Evolutionary conservation across 192 early-diverging fungal genomes (phyloP), one percentile per base, ranked within the genome.

Genomic region (Backusella parvicylindrica): DNA sequence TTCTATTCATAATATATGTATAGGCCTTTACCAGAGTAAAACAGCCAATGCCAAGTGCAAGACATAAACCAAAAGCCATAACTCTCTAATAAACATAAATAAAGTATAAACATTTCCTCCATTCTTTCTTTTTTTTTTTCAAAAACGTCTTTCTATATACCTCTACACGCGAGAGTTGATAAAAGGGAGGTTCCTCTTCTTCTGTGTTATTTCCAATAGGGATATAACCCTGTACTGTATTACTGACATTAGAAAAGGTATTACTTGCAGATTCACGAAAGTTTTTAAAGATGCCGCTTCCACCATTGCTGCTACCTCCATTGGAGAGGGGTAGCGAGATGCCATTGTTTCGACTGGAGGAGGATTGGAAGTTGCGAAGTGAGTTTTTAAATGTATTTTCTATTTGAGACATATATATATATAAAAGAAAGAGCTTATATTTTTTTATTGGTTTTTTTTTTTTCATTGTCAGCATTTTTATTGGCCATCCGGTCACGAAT

Each of bases 21-120:
- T 4, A 66, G 15, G 5, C n/a, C 35, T 28, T 47, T 73, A 37
- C 64, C 43, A 73, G 23, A 63, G 40, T 13, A 49, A 90, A 89
- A 49, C 85, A 90, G 18, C 81, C 79, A 37, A 87, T 56, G 3
- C 86, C 88, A 15, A 83, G 77, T 3, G 72, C 78, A 11, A 87
- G 53, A 64, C 79, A 87, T 64, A 89, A 76, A 12, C 83, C 88
- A 80, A 85, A 89, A 38, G 84, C 88, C 40, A 81, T 73, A 3
- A 73, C 63, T 73, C 72, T 64, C 72, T 73, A 63, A 32, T 31
- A 56, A 56, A 56, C n/a, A 66, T 9, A 66, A 16, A 70, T 30
- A 47, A 43, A 43, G 28, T 47, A 70, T 31, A 32, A 21, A 18
- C 16, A 60, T 13, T 37, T 53, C 8, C 21, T 21, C 47, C 11